Percentiles rank a stretch among this genome's conserved stretches.
These are phyloP conservation scores for Tilletia caries DNA, from an alignment of 1,284 basidiomycete genomes.

Conservation along the genomic window DNA sequence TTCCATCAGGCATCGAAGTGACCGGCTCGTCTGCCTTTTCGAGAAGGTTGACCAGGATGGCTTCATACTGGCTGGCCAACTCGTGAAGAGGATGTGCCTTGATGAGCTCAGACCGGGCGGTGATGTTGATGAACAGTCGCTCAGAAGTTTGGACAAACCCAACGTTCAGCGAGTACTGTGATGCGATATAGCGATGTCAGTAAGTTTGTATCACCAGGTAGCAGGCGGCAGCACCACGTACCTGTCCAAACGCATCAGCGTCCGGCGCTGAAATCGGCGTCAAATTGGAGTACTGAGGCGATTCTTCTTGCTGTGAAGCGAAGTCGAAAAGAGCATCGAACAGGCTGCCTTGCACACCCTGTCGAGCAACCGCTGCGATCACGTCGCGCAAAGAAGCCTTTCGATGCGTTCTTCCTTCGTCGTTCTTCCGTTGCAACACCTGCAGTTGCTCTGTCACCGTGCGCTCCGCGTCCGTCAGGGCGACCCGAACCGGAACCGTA, in stretches of 20 bases:
- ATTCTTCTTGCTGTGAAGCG: conserved; percentile 23
- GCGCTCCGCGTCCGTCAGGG: conserved; percentile 20
- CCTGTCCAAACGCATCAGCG: conserved; percentile 17
- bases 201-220: not conserved
- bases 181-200: no score
- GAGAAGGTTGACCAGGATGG: not conserved
- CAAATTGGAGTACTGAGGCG: not conserved
- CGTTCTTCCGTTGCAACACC: conserved; percentile 29
- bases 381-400: conserved; percentile 41
- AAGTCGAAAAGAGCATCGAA: conserved; percentile 48
- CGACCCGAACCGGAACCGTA: conserved; percentile 39
- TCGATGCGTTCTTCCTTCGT: conserved; percentile 37
- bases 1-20: not conserved
- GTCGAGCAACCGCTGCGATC: conserved; percentile 14
- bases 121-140: not conserved
- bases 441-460: conserved; percentile 19
- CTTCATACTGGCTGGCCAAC: not conserved
- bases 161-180: conserved; percentile 16
- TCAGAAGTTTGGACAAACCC: not conserved
- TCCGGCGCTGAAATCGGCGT: not conserved
- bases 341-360: conserved; percentile 19
- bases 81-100: not conserved
- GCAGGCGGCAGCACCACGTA: not conserved
- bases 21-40: not conserved
- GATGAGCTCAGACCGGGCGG: no score